phyloP scores from a whole-genome alignment of 2,329 filamentous ascomycete species.

The Annulohypoxylon truncatum region DNA sequence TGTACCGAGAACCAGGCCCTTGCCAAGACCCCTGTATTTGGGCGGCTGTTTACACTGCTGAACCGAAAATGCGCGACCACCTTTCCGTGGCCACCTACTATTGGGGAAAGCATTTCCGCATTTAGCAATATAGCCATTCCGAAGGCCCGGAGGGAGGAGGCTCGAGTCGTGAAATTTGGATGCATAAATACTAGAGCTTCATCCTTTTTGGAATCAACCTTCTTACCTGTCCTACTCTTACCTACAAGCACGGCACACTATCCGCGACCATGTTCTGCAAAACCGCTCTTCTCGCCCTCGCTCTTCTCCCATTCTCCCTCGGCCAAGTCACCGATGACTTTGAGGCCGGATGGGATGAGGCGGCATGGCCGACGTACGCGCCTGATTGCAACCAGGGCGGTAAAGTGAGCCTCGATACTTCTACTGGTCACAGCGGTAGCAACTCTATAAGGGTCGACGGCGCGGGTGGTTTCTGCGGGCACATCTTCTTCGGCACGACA shows the following conservation, averaged over 20 bases:
- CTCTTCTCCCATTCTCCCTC: constrained; percentile 59
- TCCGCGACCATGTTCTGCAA: constrained; percentile 55
- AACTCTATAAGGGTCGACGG: constrained; percentile 66
- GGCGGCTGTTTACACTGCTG: constrained; percentile 2
- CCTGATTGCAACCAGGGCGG: constrained; percentile 70
- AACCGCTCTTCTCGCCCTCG: constrained; percentile 58
- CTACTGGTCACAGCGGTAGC: constrained; percentile 66
- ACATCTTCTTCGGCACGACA: constrained; percentile 71
- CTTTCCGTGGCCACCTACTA: constrained; percentile 4
- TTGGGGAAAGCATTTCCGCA: constrained; percentile 6
- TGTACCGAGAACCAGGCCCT: background rate
- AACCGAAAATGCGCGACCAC: constrained; percentile 1
- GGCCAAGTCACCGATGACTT: constrained; percentile 68
- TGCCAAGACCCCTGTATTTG: background rate
- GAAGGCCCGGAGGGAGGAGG: constrained; percentile 41
- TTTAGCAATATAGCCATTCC: constrained; percentile 14
- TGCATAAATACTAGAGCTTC: constrained; percentile 26
- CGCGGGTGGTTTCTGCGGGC: constrained; percentile 66
- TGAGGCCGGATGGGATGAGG: constrained; percentile 67
- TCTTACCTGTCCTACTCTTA: background rate
- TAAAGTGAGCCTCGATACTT: constrained; percentile 65
- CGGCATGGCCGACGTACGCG: constrained; percentile 69
- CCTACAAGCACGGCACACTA: constrained; percentile 2
- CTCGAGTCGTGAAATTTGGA: constrained; percentile 39
- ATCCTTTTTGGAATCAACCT: constrained; percentile 27